These are phyloP conservation scores for Aeschynomene evenia DNA, from an alignment of 306 rosid species.

Conservation along the genomic window DNA sequence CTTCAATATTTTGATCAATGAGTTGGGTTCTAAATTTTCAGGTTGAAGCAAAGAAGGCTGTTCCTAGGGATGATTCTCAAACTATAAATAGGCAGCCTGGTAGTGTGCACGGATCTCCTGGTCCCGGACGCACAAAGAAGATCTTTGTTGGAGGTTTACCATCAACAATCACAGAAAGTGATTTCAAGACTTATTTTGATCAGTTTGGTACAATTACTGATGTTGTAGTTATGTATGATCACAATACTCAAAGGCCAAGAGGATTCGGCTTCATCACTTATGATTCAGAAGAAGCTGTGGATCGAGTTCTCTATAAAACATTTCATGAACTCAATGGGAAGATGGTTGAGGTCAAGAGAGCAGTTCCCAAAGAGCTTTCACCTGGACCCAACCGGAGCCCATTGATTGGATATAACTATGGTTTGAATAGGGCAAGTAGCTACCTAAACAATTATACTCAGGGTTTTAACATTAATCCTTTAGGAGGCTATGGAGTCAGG, in stretches of 20 bases:
- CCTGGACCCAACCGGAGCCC: constrained; percentile 81
- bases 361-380: constrained; percentile 87
- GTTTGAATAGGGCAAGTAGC: constrained; percentile 63
- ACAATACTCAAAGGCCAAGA: constrained; percentile 93
- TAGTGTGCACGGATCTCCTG: constrained; percentile 64
- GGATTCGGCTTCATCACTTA: constrained; percentile 94
- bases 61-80: constrained; percentile 87
- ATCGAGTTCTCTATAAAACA: constrained; percentile 73
- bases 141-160: constrained; percentile 93
- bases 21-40: constrained; percentile 41
- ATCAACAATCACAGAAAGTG: constrained; percentile 77
- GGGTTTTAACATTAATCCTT: constrained; percentile 67
- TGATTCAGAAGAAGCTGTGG: constrained; percentile 89
- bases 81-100: constrained; percentile 50
- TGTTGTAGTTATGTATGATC: constrained; percentile 97
- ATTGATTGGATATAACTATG: constrained; percentile 62
- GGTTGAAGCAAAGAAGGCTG: constrained; percentile 99
- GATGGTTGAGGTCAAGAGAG: constrained; percentile 96
- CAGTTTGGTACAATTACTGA: constrained; percentile 83
- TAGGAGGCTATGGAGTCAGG: constrained; percentile 72
- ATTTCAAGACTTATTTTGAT: constrained; percentile 80
- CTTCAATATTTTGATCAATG: constrained; percentile 30
- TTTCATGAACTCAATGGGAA: constrained; percentile 92
- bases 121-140: constrained; percentile 82
- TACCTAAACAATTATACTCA: constrained; percentile 67